Evolutionary conservation across 768 basidiomycete species (phyloP).

Genomic region (Lepiota venenata): DNA sequence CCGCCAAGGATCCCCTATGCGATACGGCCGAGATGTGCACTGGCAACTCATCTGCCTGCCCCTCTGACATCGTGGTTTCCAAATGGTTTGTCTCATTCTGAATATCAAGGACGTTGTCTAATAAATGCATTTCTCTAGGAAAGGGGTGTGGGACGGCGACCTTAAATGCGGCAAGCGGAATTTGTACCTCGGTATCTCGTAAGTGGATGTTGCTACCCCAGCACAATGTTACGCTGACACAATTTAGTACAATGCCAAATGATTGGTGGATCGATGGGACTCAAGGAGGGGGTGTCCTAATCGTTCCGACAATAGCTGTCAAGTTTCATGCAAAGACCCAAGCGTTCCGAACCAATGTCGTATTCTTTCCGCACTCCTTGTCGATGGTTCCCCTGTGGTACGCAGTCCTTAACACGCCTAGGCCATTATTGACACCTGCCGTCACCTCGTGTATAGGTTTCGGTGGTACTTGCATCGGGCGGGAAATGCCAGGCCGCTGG

Average conservation of each 20-base stretch:
- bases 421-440: background rate
- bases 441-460: slow-evolving; percentile 40
- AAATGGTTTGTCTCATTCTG: slow-evolving; percentile 48
- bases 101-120: slow-evolving; percentile 2
- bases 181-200: slow-evolving; percentile 73
- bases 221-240: slow-evolving; percentile 13
- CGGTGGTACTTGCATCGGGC: slow-evolving; percentile 62
- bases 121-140: slow-evolving; percentile 32
- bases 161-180: slow-evolving; percentile 75
- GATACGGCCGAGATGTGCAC: slow-evolving; percentile 75
- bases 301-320: slow-evolving; percentile 62
- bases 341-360: slow-evolving; percentile 56
- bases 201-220: slow-evolving; percentile 25
- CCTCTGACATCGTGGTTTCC: slow-evolving; percentile 54
- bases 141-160: slow-evolving; percentile 61
- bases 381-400: slow-evolving; percentile 87
- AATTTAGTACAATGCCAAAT: slow-evolving; percentile 68
- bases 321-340: slow-evolving; percentile 81
- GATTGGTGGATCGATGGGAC: slow-evolving; percentile 68
- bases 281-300: slow-evolving; percentile 65
- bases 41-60: slow-evolving; percentile 71
- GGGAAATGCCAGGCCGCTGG: slow-evolving; percentile 62
- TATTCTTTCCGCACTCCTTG: slow-evolving; percentile 62
- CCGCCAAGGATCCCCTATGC: slow-evolving; percentile 61
- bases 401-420: slow-evolving; percentile 20